Evolutionary conservation across 495 filamentous ascomycete genomes (phyloP).

Genomic region (Letharia columbiana): DNA sequence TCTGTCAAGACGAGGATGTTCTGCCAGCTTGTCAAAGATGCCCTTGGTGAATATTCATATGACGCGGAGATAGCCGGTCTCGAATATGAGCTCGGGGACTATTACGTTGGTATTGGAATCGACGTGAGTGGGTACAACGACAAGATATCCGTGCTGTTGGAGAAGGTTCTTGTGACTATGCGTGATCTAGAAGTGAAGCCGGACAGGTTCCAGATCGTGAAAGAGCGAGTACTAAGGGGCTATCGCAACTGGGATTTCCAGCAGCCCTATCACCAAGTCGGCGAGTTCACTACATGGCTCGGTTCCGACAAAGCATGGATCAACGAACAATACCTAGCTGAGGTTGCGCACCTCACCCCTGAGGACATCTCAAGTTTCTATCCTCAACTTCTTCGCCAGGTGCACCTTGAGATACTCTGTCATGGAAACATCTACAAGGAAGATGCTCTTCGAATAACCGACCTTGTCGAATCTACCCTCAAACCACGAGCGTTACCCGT

Average conservation of each 20-base stretch:
- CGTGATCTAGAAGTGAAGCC: constrained; percentile 71
- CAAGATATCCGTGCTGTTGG: constrained; percentile 82
- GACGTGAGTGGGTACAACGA: constrained; percentile 89
- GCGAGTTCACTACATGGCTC: constrained; percentile 76
- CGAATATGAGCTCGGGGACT: constrained; percentile 66
- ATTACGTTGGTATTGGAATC: constrained; percentile 65
- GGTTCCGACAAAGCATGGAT: constrained; percentile 67
- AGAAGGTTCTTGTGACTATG: constrained; percentile 85
- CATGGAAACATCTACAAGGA: constrained; percentile 96
- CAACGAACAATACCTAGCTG: constrained; percentile 71
- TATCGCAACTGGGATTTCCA: constrained; percentile 81
- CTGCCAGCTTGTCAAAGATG: constrained; percentile 80
- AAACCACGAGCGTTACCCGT: constrained; percentile 65
- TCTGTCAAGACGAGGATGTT: constrained; percentile 72
- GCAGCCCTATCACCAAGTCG: constrained; percentile 82
- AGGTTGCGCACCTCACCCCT: constrained; percentile 62
- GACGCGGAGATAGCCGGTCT: constrained; percentile 91
- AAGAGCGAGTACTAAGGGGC: constrained; percentile 67
- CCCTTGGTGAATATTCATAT: constrained; percentile 89
- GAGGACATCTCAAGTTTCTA: constrained; percentile 71
- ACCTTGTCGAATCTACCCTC: constrained; percentile 71
- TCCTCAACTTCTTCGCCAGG: constrained; percentile 69
- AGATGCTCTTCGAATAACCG: constrained; percentile 78
- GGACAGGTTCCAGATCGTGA: constrained; percentile 84
- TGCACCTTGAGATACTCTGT: constrained; percentile 78